Percentiles rank a stretch among this genome's conserved stretches.
Conservation (phyloP, 2,329 filamentous ascomycete genomes). For the Alternaria hordeiaustralica region DNA sequence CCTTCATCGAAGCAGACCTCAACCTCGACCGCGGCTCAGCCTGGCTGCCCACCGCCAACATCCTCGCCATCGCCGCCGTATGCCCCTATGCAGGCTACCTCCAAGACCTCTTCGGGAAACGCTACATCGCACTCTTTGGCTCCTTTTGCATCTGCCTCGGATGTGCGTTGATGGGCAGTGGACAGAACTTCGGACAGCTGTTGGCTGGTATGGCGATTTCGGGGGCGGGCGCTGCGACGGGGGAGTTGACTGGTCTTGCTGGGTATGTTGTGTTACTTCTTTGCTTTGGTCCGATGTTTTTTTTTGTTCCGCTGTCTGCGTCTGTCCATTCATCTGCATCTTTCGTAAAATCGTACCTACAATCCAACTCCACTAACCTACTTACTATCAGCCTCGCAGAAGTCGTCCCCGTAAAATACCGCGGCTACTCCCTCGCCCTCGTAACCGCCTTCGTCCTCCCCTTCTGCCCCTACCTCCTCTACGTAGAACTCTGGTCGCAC, state of each 20-base stretch:
- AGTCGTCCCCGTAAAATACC: constrained; percentile 42
- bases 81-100: constrained; percentile 47
- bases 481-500: constrained; percentile 40
- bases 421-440: constrained; percentile 42
- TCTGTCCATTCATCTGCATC: too few species aligned
- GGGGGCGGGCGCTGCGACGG: constrained; percentile 43
- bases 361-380: too few species aligned
- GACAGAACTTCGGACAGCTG: constrained; percentile 42
- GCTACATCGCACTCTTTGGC: constrained; percentile 45
- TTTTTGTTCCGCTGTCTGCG: too few species aligned
- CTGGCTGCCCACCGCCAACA: constrained; percentile 46
- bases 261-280: constrained; percentile 28
- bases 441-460: constrained; percentile 45
- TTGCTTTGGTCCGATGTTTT: neutral
- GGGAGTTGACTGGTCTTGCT: constrained; percentile 45
- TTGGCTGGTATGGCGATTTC: constrained; percentile 45
- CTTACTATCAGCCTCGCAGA: constrained; percentile 44
- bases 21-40: constrained; percentile 27
- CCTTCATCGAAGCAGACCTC: constrained; percentile 40
- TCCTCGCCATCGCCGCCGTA: constrained; percentile 44
- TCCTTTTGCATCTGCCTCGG: constrained; percentile 40
- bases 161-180: constrained; percentile 36
- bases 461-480: constrained; percentile 43
- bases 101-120: constrained; percentile 45
- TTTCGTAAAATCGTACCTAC: too few species aligned